Base-by-base conservation (phyloP, 176 grass and related monocot species). In the Canna indica region DNA sequence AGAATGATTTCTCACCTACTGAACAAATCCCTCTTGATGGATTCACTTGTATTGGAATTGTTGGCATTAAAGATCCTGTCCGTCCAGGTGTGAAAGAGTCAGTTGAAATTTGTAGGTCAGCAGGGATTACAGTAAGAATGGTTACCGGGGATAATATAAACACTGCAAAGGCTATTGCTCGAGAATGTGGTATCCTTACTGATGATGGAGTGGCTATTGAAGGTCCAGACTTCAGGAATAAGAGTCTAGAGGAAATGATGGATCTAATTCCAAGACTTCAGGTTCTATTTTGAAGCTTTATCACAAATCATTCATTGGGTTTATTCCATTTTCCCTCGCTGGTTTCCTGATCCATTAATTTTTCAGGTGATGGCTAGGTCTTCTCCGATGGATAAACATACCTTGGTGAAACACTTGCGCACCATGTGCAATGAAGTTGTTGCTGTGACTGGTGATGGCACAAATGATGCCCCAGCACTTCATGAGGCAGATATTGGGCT, bases 161-260 rank as follows among this genome's bases (percentile, higher is more conserved):
- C 78, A 97, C 93, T 72, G 88, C 93, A 66, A 97, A 90, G 75
- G 93, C 93, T 85, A 97, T 97, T 66, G 93, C 93, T 64, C 89
- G 82, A 81, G 93, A 97, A 64, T 92, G 88, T 79, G 93, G 93
- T 69, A 90, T 97, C 76, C 76, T 97, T 46, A 90, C 81, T 6
- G 86, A 88, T 60, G 81, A 84, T 81, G 88, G 89, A 14, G 64
- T 87, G 75, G 86, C 93, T 50, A 90, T 97, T 81, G 93, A 97
- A 80, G 93, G 88, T 48, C 35, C 77, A 69, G 93, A 97, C 29
- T 97, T 97, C 28, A 81, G 71, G 36, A 83, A 48, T 29, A 97
- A 85, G 76, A 87, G 71, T 77, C 71, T 71, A 8, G 77, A 92
- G 63, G 88, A 92, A 69, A 83, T 92, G 93, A 90, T 74, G 74